These are phyloP conservation scores for Leishmania gerbilli DNA, from an alignment of 208 protist species.

Conservation along the genomic window DNA sequence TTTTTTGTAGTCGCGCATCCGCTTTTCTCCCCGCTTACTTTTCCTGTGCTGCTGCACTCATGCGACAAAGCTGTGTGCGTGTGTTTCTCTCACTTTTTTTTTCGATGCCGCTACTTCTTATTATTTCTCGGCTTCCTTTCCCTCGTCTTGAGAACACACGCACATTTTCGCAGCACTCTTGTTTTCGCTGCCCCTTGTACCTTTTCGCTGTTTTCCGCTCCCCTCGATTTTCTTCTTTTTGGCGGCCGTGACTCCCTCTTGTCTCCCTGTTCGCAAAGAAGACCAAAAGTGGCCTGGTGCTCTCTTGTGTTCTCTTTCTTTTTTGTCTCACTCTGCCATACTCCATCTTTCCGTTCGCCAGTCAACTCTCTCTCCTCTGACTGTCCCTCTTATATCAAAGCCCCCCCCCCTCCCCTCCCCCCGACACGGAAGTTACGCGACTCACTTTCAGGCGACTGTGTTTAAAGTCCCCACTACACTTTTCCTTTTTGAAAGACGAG, in stretches of 20 bases:
- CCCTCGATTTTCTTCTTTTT: constrained; percentile 8
- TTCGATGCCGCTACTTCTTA: neutral
- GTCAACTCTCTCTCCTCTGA: neutral
- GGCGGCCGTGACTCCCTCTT: neutral
- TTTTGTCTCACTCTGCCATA: neutral
- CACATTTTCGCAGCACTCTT: neutral
- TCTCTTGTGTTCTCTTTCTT: constrained; percentile 2
- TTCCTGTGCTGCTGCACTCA: neutral
- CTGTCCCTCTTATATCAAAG: neutral
- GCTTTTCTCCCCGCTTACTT: neutral
- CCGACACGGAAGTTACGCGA: neutral
- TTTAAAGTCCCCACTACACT: neutral
- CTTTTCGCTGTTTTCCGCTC: neutral
- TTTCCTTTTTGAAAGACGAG: neutral
- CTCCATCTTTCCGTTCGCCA: neutral
- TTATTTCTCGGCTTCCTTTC: neutral
- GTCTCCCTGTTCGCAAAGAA: neutral
- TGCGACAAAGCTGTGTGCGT: neutral
- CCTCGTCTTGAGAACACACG: neutral
- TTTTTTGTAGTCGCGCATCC: neutral
- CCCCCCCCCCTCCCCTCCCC: no score
- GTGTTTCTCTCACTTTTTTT: neutral
- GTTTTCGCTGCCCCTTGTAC: neutral
- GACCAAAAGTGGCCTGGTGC: neutral
- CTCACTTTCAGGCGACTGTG: neutral